Conservation (phyloP, 1,139 yeast species). For the Arxiozyma slooffiae region DNA sequence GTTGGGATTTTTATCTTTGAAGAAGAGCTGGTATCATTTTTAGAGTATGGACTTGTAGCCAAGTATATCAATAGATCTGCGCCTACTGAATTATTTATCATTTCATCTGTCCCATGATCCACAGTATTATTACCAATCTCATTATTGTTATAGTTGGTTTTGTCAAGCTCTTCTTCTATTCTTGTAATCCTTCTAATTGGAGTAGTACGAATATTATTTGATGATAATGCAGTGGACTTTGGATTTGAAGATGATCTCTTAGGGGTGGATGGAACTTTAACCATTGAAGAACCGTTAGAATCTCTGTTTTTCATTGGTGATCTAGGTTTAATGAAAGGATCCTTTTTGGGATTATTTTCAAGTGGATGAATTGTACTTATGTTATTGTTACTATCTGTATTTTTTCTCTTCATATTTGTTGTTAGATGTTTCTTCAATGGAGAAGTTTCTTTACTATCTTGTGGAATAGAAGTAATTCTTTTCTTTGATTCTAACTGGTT, state of each 20-base stretch:
- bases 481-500: conserved; percentile 7
- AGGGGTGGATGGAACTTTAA: conserved; percentile 5
- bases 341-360: background rate
- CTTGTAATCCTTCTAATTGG: background rate
- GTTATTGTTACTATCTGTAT: background rate
- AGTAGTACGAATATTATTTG: background rate
- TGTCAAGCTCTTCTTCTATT: background rate
- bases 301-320: conserved; percentile 2
- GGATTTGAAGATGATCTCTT: conserved; percentile 4
- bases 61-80: conserved; percentile 31
- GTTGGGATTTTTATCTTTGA: conserved; percentile 6
- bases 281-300: background rate
- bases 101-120: background rate
- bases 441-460: conserved; percentile 6
- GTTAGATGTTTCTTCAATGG: conserved; percentile 6
- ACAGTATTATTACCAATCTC: conserved; percentile 3
- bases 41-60: conserved; percentile 29
- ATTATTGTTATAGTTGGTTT: background rate
- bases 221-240: background rate
- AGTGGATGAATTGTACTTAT: background rate
- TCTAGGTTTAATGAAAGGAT: background rate
- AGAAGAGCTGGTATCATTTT: background rate
- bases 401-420: background rate
- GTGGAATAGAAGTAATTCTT: conserved; percentile 3
- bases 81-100: conserved; percentile 17